These are phyloP conservation scores for Suillus plorans DNA, from an alignment of 768 basidiomycete species.

Conservation along the genomic window DNA sequence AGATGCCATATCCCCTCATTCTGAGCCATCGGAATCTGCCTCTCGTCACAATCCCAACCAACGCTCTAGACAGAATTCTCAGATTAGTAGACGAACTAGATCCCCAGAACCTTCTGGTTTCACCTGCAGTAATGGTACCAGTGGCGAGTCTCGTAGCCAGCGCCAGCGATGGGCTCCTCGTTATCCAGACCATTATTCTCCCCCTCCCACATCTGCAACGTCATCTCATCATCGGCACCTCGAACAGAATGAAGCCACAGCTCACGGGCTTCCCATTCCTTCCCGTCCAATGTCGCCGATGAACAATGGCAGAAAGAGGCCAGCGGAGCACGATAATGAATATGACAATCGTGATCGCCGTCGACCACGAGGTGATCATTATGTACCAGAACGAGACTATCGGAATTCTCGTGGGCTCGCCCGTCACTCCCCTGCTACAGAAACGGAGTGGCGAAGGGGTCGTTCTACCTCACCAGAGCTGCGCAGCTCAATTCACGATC, in stretches of 20 bases:
- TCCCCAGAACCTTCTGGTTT: constrained; percentile 13
- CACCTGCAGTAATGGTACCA: constrained; percentile 6
- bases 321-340: constrained; percentile 19
- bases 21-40: constrained; percentile 12
- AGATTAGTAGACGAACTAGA: not conserved
- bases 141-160: constrained; percentile 12
- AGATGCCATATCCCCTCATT: constrained; percentile 1
- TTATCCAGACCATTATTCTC: constrained; percentile 12
- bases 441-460: constrained; percentile 15
- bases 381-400: constrained; percentile 14
- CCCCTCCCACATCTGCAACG: constrained; percentile 3
- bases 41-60: not conserved
- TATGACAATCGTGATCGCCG: constrained; percentile 22
- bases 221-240: not conserved
- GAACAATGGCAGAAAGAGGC: constrained; percentile 19
- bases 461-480: not conserved
- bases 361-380: constrained; percentile 22
- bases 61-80: not conserved
- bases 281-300: constrained; percentile 12
- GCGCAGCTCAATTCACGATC: not conserved
- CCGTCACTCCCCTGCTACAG: constrained; percentile 2
- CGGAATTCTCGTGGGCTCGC: not conserved
- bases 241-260: not conserved
- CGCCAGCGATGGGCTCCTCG: constrained; percentile 9
- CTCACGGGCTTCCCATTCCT: constrained; percentile 5